Evolutionary conservation across 2,329 filamentous ascomycete genomes (phyloP).

Genomic region (Didymella pinodella): DNA sequence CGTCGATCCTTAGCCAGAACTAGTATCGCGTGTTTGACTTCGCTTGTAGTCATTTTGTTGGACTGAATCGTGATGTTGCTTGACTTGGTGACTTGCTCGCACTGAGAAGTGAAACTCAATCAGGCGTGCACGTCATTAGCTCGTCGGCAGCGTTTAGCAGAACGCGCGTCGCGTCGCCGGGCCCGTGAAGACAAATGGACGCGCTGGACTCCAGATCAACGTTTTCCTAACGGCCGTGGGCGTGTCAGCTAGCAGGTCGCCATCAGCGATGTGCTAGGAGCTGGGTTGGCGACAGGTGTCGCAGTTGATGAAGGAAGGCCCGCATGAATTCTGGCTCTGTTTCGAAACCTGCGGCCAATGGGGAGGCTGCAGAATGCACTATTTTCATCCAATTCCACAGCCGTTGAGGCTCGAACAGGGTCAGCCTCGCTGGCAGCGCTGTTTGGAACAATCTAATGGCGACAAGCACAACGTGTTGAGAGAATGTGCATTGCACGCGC

Average conservation of each 20-base stretch:
- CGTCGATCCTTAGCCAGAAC: neutral
- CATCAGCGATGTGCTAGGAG: neutral
- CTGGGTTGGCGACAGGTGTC: constrained; percentile 9
- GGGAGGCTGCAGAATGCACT: constrained; percentile 11
- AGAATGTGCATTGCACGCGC: constrained; percentile 2
- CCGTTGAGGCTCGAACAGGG: constrained; percentile 5
- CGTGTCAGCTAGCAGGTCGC: constrained; percentile 5
- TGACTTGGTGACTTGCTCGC: neutral
- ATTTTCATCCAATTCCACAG: constrained; percentile 13
- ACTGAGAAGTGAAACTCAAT: neutral
- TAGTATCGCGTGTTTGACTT: neutral
- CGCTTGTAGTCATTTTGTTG: neutral
- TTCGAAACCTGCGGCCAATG: constrained; percentile 28
- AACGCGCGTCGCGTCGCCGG: constrained; percentile 12
- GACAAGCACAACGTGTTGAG: constrained; percentile 15
- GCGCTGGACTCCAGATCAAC: neutral
- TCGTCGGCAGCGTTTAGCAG: neutral
- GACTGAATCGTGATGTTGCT: neutral
- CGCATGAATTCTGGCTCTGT: constrained; percentile 15
- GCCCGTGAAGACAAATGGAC: neutral
- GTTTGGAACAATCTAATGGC: constrained; percentile 16
- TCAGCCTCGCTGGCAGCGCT: constrained; percentile 4
- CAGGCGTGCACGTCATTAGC: neutral
- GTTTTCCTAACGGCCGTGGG: neutral
- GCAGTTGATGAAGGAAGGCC: constrained; percentile 7